Evolutionary conservation across 1,139 yeast species (phyloP).

Genomic region (Blastobotrys petasosporus): DNA sequence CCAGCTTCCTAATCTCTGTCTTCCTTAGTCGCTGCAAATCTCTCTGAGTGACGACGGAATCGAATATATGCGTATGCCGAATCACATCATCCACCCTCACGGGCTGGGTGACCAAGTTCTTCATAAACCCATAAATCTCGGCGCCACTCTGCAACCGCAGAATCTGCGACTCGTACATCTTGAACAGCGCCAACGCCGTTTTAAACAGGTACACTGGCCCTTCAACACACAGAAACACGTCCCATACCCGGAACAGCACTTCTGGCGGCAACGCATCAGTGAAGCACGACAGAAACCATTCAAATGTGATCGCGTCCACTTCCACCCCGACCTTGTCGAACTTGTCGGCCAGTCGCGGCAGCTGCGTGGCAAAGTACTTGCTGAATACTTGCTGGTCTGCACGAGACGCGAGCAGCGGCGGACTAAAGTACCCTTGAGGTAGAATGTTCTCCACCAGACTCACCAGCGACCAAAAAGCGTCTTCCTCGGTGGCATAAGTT

Average conservation of each 20-base stretch:
- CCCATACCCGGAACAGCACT: constrained; percentile 49
- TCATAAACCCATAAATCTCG: constrained; percentile 42
- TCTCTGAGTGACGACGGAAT: constrained; percentile 13
- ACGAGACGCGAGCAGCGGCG: constrained; percentile 40
- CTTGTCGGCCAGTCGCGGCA: constrained; percentile 42
- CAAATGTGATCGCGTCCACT: constrained; percentile 48
- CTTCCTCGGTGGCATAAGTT: constrained; percentile 47
- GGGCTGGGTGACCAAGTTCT: constrained; percentile 34
- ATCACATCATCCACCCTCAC: constrained; percentile 29
- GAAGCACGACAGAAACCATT: constrained; percentile 56
- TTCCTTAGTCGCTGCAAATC: constrained; percentile 16
- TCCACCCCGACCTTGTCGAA: constrained; percentile 39
- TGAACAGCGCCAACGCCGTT: constrained; percentile 41
- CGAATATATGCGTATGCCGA: constrained; percentile 18
- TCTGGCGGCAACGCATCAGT: constrained; percentile 52
- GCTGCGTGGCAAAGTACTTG: constrained; percentile 24
- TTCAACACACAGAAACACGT: constrained; percentile 41
- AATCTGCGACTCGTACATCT: constrained; percentile 38
- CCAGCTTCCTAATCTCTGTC: constrained; percentile 12
- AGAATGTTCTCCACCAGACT: constrained; percentile 48
- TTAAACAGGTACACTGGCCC: constrained; percentile 37
- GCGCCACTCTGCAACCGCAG: constrained; percentile 33
- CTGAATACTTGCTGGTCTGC: constrained; percentile 38
- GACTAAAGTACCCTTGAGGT: constrained; percentile 43
- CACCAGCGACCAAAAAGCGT: constrained; percentile 53